Evolutionary conservation across 2,329 filamentous ascomycete genomes (phyloP), one percentile per base, ranked within the genome.

Genomic region (Phoma sp.): DNA sequence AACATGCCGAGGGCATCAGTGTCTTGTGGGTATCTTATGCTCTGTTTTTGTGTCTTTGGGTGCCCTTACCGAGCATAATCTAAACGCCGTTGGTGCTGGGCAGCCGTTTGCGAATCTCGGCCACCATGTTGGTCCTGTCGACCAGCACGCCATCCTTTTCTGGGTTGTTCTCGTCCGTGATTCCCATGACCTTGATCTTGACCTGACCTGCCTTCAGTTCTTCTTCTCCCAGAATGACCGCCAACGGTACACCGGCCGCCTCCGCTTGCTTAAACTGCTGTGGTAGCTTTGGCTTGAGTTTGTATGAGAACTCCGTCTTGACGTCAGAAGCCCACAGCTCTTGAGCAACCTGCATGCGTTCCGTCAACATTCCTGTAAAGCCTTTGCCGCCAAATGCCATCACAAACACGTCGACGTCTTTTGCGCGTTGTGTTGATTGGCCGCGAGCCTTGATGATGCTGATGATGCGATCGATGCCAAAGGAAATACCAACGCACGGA

Each of bases 401-500:
- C 69, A 98, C 89, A 76, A 87, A 97, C 40, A 93, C 92, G 71
- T 98, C 93, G 2, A 93, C 88, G 66, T 95, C 90, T 69, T 88
- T 92, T 61, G 83, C 82, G 60, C 90, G 81, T 19, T 82, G 76
- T 50, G 79, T 83, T 53, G 83, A 84, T 58, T 85, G 86, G 73
- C 91, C 83, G 43, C 88, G 84, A 12, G 91, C 88, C 76, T 96
- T 93, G 62, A 89, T 91, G 71, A 97, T 93, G 66, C 90, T 92
- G 79, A 96, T 96, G 70, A 98, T 97, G 66, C 94, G 88, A 76
- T 98, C 94, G 43, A 97, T 91, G 51, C 94, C 94, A 71, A 98
- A 97, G 1, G 93, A 96, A 64, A 96, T 90, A 60, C 91, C 91
- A 6, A 95, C 90, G 65, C 91, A 94, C n/a, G 91, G 94, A 51